Evolutionary conservation across 768 basidiomycete genomes (phyloP), one percentile per base, ranked within the genome.

Genomic region (Podaxis sp.): DNA sequence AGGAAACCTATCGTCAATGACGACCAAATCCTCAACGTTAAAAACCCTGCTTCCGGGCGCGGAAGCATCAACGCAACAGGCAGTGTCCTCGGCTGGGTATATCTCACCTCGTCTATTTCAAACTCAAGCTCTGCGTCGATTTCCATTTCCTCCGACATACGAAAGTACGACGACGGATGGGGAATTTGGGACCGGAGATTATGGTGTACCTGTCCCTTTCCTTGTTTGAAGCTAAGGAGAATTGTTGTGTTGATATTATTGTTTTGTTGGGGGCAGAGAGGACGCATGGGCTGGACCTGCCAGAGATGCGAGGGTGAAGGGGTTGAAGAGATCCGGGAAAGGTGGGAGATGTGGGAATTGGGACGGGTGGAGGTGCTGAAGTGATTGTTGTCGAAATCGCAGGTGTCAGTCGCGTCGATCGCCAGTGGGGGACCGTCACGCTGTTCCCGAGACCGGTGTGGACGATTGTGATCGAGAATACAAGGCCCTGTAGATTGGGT

Each of bases 391-490:
- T 48, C 35, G 25, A 10, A 36, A n/a, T 16, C 10, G 44, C 5
- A 13, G 52, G 11, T n/a, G 16, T 38, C 5, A 23, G 42, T 16
- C 4, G 47, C 27, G 47, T 25, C 25, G 14, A 5, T 38, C 25
- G 21, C 10, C 7, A 13, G 11, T n/a, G 32, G 21, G 14, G 52
- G 53, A 4, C 51, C 51, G 36, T 54, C 59, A 2, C n/a, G 70
- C 58, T 14, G 61, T 57, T 9, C 23, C 73, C 72, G 50, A 73
- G 64, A 1, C 70, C 74, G 44, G 74, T 66, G 25, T 73, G 73
- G 46, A 74, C 70, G 62, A 75, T 74, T 62, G 75, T 70, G 58
- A 75, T 63, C n/a, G 72, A 72, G 62, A 76, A 76, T 5, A 73
- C 72, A 48, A 74, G 62, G 36, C 59, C 72, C 67, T 71, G 58